These are phyloP conservation scores for Hirschfeldia incana DNA, from an alignment of 345 rosid genomes.

Conservation along the genomic window DNA sequence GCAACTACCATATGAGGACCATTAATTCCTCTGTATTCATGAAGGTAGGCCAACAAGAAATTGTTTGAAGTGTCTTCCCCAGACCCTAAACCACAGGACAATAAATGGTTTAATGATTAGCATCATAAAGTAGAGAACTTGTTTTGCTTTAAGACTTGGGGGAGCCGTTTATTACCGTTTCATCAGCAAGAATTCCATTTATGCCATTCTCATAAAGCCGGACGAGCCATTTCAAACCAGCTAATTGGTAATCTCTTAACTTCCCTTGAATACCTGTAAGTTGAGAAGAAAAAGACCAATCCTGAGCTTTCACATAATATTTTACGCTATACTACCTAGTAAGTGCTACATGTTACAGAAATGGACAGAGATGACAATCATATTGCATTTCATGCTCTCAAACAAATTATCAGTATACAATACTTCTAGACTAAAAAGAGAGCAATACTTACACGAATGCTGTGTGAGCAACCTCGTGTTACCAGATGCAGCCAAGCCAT, in stretches of 20 bases:
- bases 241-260: conserved; percentile 98
- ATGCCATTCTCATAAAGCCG: conserved; percentile 95
- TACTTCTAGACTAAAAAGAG: not conserved
- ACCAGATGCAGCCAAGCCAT: conserved; percentile 69
- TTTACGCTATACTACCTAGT: not conserved
- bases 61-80: conserved; percentile 97
- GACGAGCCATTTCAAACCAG: conserved; percentile 95
- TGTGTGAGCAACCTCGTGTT: conserved; percentile 88
- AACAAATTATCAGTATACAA: conserved; percentile 7
- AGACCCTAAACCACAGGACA: conserved; percentile 63
- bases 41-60: conserved; percentile 92
- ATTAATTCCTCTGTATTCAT: conserved; percentile 89
- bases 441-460: conserved; percentile 73
- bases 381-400: not conserved
- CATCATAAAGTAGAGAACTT: not conserved
- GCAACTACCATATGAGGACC: conserved; percentile 99
- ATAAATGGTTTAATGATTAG: not conserved
- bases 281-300: conserved; percentile 1
- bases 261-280: conserved; percentile 89
- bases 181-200: conserved; percentile 95
- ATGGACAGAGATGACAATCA: not conserved
- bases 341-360: not conserved
- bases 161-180: conserved; percentile 59
- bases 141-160: not conserved
- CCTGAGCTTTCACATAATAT: not conserved